Evolutionary conservation across 139 green algal genomes (phyloP), one percentile per base, ranked within the genome.

Genomic region (Haematococcus sp.): DNA sequence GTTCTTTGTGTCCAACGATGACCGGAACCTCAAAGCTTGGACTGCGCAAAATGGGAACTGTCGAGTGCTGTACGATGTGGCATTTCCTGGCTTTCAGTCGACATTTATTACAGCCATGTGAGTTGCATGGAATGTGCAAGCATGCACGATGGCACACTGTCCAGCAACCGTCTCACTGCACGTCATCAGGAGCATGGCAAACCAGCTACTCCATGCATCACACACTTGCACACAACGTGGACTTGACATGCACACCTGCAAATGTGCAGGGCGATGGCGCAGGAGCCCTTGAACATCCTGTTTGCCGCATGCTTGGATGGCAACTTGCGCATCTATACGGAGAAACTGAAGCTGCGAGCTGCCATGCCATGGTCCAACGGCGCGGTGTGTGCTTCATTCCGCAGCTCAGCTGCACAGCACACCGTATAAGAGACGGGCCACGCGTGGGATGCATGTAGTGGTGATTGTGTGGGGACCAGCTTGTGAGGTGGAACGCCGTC

Each of bases 331-430:
- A 13, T 82, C 1, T 86, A 86, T 54, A 79, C 73, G 23, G 70
- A 86, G 28, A 69, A 70, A 58, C 70, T 86, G 46, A 58, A 63
- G 68, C 73, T 86, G 0, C 69, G 76, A 25, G 76, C 76, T 15
- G 67, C 33, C 69, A 83, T 86, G 81, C 76, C 81, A 17, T 86
- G 81, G 81, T 44, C 54, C 31, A 86, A 86, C 35, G 81, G 81
- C 3, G 27, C 71, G 4, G 76, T 83, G 40, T 31, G 69, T 49
- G 40, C 46, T 15, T 55, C 46, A 55, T 55, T 55, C 16, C 46
- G 46, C 46, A 23, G 46, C 46, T 55, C 16, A 55, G 15, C 16
- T 55, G 16, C 15, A 13, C 46, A 16, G 15, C 46, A 13, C 46
- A 13, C 16, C 46, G 15, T 23, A 13, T 23, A 13, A 55, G 13